A percentile compares a stretch with the other conserved stretches of the same genome.
phyloP scores from a whole-genome alignment of 192 early-diverging fungal genomes.

The Backusella morwellensis region DNA sequence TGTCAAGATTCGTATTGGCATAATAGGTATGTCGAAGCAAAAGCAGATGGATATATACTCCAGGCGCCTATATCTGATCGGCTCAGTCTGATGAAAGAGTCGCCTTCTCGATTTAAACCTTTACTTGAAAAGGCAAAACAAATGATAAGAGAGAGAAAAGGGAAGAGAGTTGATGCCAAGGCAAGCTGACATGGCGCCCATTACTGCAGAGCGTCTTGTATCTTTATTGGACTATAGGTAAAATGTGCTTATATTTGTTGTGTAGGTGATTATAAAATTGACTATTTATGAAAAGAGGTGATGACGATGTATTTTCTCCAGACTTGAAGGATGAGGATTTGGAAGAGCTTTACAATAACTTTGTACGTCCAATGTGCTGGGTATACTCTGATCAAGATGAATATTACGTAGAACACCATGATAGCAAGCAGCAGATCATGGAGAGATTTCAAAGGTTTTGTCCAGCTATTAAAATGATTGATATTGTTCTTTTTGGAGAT shows the following conservation, averaged over 20 bases:
- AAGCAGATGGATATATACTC: constrained; percentile 31
- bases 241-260: background rate
- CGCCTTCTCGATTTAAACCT: constrained; percentile 5
- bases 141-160: constrained; percentile 38
- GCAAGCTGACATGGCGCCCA: constrained; percentile 25
- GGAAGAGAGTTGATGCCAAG: constrained; percentile 36
- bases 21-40: constrained; percentile 22
- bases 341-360: background rate
- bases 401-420: background rate
- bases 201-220: constrained; percentile 38
- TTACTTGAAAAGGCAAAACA: constrained; percentile 32
- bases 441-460: constrained; percentile 8
- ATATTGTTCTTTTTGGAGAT: constrained; percentile 6
- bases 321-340: constrained; percentile 16
- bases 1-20: constrained; percentile 38
- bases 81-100: constrained; percentile 19
- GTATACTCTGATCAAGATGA: constrained; percentile 8
- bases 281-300: constrained; percentile 9
- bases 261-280: background rate
- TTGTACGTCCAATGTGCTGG: constrained; percentile 3
- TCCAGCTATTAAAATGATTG: constrained; percentile 11
- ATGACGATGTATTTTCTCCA: constrained; percentile 24
- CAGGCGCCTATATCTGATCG: constrained; percentile 45
- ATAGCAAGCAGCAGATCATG: background rate
- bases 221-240: constrained; percentile 37